A percentile compares a stretch with the other conserved stretches of the same genome.
phyloP scores from a whole-genome alignment of 257 asterid genomes.

The Coffea eugenioides region DNA sequence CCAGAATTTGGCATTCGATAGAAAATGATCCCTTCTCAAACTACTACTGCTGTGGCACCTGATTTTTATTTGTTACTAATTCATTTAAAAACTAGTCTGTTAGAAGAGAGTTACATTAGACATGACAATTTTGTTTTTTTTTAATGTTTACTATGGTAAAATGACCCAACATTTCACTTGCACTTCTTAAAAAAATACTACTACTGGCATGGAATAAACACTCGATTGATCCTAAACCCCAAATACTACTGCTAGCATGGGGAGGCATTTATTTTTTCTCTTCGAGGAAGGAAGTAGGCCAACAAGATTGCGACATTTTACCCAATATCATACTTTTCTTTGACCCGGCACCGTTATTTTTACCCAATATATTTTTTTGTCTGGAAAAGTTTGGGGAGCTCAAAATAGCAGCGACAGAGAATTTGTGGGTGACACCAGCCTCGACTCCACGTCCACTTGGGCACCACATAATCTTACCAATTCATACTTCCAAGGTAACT shows the following conservation, averaged over 20 bases:
- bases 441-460: background rate
- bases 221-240: background rate
- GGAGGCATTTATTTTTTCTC: too few relatives aligned
- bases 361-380: too few relatives aligned
- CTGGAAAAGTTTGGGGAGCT: background rate
- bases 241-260: too few relatives aligned
- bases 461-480: background rate
- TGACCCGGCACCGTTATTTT: background rate
- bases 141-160: too few relatives aligned
- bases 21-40: too few relatives aligned
- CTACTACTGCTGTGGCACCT: too few relatives aligned
- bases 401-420: too few relatives aligned
- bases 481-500: background rate
- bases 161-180: conserved; percentile 4
- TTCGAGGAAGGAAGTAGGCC: conserved; percentile 9
- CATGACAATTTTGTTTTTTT: too few relatives aligned
- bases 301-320: background rate
- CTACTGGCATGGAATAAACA: background rate
- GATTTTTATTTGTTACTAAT: too few relatives aligned
- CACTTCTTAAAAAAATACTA: background rate
- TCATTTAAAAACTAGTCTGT: too few relatives aligned
- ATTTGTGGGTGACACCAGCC: background rate
- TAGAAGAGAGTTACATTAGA: too few relatives aligned
- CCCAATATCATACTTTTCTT: background rate
- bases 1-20: too few relatives aligned